These are phyloP conservation scores for Oleoguttula mirabilis DNA, from an alignment of 495 filamentous ascomycete genomes.

Conservation along the genomic window DNA sequence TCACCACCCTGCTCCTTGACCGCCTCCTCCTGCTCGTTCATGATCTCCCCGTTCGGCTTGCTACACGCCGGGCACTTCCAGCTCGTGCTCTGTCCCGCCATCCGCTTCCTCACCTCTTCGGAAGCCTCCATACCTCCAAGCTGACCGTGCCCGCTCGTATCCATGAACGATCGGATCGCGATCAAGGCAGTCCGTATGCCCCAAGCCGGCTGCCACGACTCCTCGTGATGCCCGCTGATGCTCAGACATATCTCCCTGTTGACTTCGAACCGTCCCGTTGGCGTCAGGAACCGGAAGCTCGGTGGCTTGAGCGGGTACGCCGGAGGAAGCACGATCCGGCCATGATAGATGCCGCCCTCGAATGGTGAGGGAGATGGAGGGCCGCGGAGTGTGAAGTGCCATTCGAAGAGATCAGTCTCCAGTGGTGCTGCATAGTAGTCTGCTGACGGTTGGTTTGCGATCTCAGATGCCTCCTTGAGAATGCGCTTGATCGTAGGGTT, in stretches of 20 bases:
- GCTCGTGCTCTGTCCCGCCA: constrained; percentile 47
- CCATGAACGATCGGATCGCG: constrained; percentile 60
- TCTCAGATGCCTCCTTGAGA: constrained; percentile 73
- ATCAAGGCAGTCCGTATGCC: constrained; percentile 71
- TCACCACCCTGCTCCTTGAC: constrained; percentile 27
- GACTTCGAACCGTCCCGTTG: constrained; percentile 83
- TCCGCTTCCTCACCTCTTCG: constrained; percentile 46
- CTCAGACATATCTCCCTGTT: constrained; percentile 94
- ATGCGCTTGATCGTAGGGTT: constrained; percentile 73
- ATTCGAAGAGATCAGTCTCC: constrained; percentile 88
- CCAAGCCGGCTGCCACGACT: constrained; percentile 98
- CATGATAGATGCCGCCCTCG: constrained; percentile 77
- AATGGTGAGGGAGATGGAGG: constrained; percentile 74
- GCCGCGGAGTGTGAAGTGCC: constrained; percentile 96
- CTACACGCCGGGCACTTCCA: constrained; percentile 59
- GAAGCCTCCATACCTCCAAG: constrained; percentile 73
- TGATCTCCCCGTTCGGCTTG: constrained; percentile 56
- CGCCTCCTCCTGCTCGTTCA: constrained; percentile 37
- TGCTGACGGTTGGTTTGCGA: constrained; percentile 61
- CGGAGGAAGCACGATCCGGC: constrained; percentile 80
- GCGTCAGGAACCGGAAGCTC: constrained; percentile 86
- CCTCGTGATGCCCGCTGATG: constrained; percentile 91
- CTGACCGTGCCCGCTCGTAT: constrained; percentile 63
- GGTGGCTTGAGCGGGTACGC: constrained; percentile 84
- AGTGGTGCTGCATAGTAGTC: constrained; percentile 74